Evolutionary conservation across 1,284 basidiomycete genomes (phyloP).

Genomic region (Tilletiopsis washingtonensis): DNA sequence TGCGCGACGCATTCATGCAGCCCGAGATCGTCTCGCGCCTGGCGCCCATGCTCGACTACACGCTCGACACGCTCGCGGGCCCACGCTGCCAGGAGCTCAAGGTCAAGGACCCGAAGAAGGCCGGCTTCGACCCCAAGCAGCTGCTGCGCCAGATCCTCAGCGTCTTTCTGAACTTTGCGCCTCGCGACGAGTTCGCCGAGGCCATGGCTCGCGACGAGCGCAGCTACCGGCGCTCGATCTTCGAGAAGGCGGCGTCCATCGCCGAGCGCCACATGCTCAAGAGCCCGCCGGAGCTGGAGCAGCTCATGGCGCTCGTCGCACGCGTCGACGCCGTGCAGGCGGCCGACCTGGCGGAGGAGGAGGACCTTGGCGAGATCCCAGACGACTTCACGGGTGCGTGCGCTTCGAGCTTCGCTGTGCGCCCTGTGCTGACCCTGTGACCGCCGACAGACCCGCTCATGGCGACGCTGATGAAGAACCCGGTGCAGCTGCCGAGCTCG

Average conservation of each 20-base stretch:
- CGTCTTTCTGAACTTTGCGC: slow-evolving; percentile 82
- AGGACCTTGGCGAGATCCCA: slow-evolving; percentile 85
- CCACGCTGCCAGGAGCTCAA: slow-evolving; percentile 71
- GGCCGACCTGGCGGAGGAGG: slow-evolving; percentile 69
- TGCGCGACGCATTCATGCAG: slow-evolving; percentile 86
- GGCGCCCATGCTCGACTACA: slow-evolving; percentile 95
- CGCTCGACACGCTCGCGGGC: slow-evolving; percentile 80
- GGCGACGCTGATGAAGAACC: slow-evolving; percentile 91
- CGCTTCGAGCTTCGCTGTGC: no score
- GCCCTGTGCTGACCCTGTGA: not conserved
- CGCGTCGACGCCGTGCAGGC: slow-evolving; percentile 77
- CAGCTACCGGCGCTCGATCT: slow-evolving; percentile 77
- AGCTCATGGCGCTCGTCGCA: slow-evolving; percentile 63
- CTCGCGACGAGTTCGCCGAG: slow-evolving; percentile 69
- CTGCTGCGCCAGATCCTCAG: slow-evolving; percentile 81
- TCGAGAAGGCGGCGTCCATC: slow-evolving; percentile 70
- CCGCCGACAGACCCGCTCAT: slow-evolving; percentile 69
- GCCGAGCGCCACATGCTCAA: slow-evolving; percentile 65
- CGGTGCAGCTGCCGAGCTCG: slow-evolving; percentile 82
- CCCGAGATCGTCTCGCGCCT: slow-evolving; percentile 92
- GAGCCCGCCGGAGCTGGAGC: slow-evolving; percentile 68
- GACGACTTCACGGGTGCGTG: slow-evolving; percentile 68
- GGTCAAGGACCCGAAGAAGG: slow-evolving; percentile 79
- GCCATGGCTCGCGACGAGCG: slow-evolving; percentile 88
- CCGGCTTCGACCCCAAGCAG: slow-evolving; percentile 76